A percentile compares a stretch with the other conserved stretches of the same genome.
These are phyloP conservation scores for Diaporthe ampelina DNA, from an alignment of 2,329 filamentous ascomycete species.

Conservation along the genomic window DNA sequence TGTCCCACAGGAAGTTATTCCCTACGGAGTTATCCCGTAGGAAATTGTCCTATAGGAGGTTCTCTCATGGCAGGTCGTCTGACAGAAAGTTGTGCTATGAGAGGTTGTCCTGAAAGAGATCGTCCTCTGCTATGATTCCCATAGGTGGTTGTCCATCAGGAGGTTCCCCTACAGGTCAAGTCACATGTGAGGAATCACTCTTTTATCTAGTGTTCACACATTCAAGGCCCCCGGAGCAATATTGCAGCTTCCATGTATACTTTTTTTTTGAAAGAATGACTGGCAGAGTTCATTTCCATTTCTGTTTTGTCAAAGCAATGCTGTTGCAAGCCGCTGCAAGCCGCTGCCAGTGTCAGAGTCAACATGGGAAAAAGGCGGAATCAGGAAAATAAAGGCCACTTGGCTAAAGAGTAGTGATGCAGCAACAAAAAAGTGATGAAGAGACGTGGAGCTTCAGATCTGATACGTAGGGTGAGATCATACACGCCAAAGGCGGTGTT, in stretches of 20 bases:
- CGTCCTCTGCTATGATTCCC: too few species aligned
- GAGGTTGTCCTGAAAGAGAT: too few species aligned
- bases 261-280: neutral
- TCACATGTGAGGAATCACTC: neutral
- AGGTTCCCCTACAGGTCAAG: too few species aligned
- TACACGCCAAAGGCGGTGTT: slow-evolving; percentile 67
- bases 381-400: neutral
- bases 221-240: neutral
- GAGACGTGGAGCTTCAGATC: slow-evolving; percentile 71
- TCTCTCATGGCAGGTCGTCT: too few species aligned
- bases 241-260: neutral
- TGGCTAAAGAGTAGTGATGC: neutral
- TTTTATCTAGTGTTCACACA: too few species aligned
- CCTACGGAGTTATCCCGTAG: too few species aligned
- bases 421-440: slow-evolving; percentile 21
- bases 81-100: too few species aligned
- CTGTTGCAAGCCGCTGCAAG: neutral
- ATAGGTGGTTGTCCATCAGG: too few species aligned
- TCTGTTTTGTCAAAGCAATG: neutral
- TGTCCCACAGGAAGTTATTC: too few species aligned
- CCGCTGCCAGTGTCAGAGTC: neutral
- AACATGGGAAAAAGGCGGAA: neutral
- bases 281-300: neutral
- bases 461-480: slow-evolving; percentile 68
- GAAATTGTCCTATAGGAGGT: too few species aligned